Evolutionary conservation across 2,329 filamentous ascomycete species (phyloP).

Genomic region (Colletotrichum sp.): DNA sequence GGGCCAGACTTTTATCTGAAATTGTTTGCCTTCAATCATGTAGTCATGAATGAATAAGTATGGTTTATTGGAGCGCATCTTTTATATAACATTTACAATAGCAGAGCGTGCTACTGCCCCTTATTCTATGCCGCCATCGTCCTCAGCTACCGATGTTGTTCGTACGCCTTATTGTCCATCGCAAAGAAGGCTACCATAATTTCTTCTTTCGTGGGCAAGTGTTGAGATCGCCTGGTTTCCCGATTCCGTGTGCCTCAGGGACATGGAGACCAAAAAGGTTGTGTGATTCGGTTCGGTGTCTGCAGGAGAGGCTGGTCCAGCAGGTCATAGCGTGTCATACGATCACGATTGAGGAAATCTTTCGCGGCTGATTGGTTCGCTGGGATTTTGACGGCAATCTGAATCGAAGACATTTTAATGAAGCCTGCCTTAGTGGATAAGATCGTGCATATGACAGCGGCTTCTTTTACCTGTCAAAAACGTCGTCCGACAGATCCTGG

Average conservation of each 20-base stretch:
- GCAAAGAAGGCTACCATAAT: not conserved
- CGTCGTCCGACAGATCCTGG: not conserved
- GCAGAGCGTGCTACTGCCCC: not conserved
- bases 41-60: not conserved
- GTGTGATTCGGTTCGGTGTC: not conserved
- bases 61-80: not conserved
- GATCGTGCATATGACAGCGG: not conserved
- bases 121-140: not conserved
- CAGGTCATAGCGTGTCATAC: not conserved
- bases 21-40: not conserved
- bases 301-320: not conserved
- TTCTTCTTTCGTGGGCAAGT: not conserved
- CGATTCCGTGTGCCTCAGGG: not conserved
- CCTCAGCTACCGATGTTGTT: not conserved
- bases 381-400: not conserved
- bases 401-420: not conserved
- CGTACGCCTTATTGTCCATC: not conserved
- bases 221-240: not conserved
- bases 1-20: not conserved
- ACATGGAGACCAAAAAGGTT: not conserved
- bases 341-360: not conserved
- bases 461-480: not conserved
- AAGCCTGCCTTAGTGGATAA: not conserved
- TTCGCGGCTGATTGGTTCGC: not conserved
- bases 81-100: not conserved